Evolutionary conservation across 1,139 yeast species (phyloP), one percentile per base, ranked within the genome.

Genomic region (Debaryomyces singareniensis): DNA sequence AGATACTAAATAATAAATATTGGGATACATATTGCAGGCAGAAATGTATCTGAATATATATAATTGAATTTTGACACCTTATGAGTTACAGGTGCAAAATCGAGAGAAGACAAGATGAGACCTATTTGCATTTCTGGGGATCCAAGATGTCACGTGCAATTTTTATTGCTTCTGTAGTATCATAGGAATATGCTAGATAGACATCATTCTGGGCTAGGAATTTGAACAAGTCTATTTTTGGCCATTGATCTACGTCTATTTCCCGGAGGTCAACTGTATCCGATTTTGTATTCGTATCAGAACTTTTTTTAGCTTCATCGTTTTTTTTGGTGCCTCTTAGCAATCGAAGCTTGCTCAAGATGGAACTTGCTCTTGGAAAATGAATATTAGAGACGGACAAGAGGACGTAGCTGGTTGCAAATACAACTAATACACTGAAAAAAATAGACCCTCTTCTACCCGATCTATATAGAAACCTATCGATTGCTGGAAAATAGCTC

Each of bases 231-330:
- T 51, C 40, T 25, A 43, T 39, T 30, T 44, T 47, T 13, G 42
- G 34, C 55, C 55, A 50, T 5, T 38, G 14, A 30, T 44, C 34
- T n/a, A 18, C 21, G n/a, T n/a, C n/a, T n/a, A n/a, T n/a, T n/a
- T n/a, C n/a, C n/a, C n/a, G n/a, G n/a, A n/a, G n/a, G n/a, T n/a
- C n/a, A n/a, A n/a, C n/a, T 18, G 21, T n/a, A 18, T 18, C 21
- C 7, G 9, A 7, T n/a, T 18, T 7, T 7, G 21, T 7, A 7
- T 7, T 7, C 21, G 21, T 7, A 7, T n/a, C n/a, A 7, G 7
- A 7, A 18, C 9, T 7, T 18, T 18, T n/a, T 18, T 18, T 18
- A n/a, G n/a, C 9, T 7, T 7, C 9, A 7, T n/a, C 21, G 7
- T 18, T 18, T n/a, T 18, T 18, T 18, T 7, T 7, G 9, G 7